These are phyloP conservation scores for Rhododendron mucronatum DNA, from an alignment of 148 eudicot genomes.

Conservation along the genomic window DNA sequence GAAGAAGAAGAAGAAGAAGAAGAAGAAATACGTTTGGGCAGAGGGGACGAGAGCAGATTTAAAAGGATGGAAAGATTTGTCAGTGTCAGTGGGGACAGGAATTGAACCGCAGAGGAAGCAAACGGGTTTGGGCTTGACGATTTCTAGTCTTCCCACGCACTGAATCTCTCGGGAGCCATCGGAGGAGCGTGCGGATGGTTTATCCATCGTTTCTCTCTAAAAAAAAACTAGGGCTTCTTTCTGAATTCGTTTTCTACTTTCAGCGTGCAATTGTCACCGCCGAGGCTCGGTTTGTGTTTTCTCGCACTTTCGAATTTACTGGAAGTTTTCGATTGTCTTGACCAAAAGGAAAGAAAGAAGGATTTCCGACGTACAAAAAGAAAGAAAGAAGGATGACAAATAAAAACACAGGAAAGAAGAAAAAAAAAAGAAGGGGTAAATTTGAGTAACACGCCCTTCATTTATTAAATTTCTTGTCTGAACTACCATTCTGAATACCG, in stretches of 20 bases:
- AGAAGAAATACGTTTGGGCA: slow-evolving; percentile 45
- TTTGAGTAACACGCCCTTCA: no score
- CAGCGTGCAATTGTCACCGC: not conserved
- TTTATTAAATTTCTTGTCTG: no score
- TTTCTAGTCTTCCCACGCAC: slow-evolving; percentile 73
- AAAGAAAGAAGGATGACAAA: no score
- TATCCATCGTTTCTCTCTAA: slow-evolving; percentile 31
- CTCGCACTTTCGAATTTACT: not conserved
- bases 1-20: not conserved
- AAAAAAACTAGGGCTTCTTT: slow-evolving; percentile 1
- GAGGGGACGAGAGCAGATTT: slow-evolving; percentile 68
- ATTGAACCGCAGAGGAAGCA: slow-evolving; percentile 88
- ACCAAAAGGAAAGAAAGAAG: no score
- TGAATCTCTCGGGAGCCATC: slow-evolving; percentile 42
- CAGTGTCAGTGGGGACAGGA: slow-evolving; percentile 67
- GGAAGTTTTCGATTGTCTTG: no score
- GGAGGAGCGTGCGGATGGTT: slow-evolving; percentile 17
- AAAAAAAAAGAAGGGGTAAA: no score
- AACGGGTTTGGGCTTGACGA: slow-evolving; percentile 66
- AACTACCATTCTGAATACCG: no score
- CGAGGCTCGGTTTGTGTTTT: not conserved
- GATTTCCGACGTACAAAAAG: no score
- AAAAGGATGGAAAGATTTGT: slow-evolving; percentile 46
- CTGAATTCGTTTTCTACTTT: not conserved
- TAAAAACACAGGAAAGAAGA: no score